Base-by-base conservation (phyloP, 2,329 filamentous ascomycete species). In the Trichoderma koningii region DNA sequence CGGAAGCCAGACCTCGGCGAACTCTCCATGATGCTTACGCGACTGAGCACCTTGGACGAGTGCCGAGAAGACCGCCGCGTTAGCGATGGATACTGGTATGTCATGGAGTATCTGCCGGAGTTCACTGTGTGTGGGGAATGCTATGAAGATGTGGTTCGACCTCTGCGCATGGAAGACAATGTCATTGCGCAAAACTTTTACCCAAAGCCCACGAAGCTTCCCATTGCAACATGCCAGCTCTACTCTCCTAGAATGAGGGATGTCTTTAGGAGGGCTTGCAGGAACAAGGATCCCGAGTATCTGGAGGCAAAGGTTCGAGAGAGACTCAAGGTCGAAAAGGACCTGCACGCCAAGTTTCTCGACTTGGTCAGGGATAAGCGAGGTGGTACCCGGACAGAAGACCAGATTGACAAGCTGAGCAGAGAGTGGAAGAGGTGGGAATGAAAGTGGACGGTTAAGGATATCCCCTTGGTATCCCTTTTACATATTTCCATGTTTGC, bases 101-200 rank as follows among this genome's bases (percentile, higher is more conserved):
- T 85, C 63, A 92, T 96, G 75, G 86, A 90, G 0, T 81, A 85
- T 15, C 79, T 96, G 0, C 91, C 90, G 0, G 85, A 93, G 55
- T 87, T 97, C 71, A 92, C 90, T 0, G 89, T 96, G 4, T 98
- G 93, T 76, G 87, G 90, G 68, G 91, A 94, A 75, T 98, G 93
- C 75, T 97, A 90, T 74, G 85, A 91, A 17, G 87, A 92, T 23
- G 85, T 92, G 0, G 86, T 97, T n/a, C 86, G 85, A 76, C 92
- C 93, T 0, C 80, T 87, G 57, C 77, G 88, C 1, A 79, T 82
- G 34, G 79, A 82, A 17, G 75, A 77, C 60, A 77, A 78, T 47
- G 78, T 83, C 0, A 80, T 93, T 26, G 87, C 89, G 10, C 78
- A 83, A 19, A 85, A 88, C 68, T 90, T 95, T 70, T 87, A 85